These are phyloP conservation scores for Neonectria faginata DNA, from an alignment of 2,329 filamentous ascomycete genomes.

Conservation along the genomic window DNA sequence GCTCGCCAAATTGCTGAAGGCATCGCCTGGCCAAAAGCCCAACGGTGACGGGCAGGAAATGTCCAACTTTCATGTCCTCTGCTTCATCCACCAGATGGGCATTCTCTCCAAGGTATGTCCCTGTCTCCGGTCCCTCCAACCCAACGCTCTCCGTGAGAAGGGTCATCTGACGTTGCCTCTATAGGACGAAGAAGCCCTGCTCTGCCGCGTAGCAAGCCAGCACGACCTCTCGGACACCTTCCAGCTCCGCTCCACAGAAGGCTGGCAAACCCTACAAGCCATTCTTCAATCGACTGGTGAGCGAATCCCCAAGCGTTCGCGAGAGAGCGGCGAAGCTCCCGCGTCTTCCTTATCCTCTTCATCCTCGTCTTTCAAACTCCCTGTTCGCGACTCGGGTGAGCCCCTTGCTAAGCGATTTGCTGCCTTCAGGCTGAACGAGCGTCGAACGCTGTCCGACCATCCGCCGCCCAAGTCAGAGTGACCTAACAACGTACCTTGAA, in stretches of 20 bases:
- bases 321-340: conserved; percentile 53
- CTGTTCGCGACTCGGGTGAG: conserved; percentile 57
- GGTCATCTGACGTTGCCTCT: conserved; percentile 18
- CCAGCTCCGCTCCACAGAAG: conserved; percentile 85
- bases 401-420: conserved; percentile 75
- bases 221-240: conserved; percentile 85
- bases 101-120: conserved; percentile 83
- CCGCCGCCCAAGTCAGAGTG: conserved; percentile 40
- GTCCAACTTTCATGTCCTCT: conserved; percentile 95
- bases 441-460: conserved; percentile 42
- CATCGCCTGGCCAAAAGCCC: conserved; percentile 68
- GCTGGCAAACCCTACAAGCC: conserved; percentile 93
- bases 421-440: conserved; percentile 71
- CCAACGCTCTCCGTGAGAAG: background rate
- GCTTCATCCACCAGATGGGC: conserved; percentile 83
- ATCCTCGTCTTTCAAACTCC: conserved; percentile 45
- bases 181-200: conserved; percentile 88
- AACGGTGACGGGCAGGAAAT: conserved; percentile 74
- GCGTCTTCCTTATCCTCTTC: conserved; percentile 43
- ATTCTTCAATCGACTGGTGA: conserved; percentile 98
- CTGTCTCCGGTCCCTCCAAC: background rate
- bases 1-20: conserved; percentile 76
- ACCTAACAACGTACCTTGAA: conserved; percentile 19
- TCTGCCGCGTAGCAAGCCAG: conserved; percentile 85
- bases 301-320: conserved; percentile 83